Evolutionary conservation across 345 rosid species (phyloP).

Genomic region (Ceriops tagal): DNA sequence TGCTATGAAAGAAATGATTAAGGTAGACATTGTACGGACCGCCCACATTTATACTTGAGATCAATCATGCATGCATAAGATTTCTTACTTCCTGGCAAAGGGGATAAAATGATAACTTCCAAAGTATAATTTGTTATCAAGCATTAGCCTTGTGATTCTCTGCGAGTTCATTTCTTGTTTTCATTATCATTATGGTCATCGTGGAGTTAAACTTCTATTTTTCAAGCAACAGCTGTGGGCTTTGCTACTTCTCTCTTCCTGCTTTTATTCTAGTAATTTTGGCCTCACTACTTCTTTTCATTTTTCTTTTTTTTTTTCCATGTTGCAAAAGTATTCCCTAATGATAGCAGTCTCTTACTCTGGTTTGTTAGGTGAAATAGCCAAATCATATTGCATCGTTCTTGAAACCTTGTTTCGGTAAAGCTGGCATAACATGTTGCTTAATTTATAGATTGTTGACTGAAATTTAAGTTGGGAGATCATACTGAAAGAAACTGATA

Average conservation of each 20-base stretch:
- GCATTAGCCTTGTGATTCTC: neutral
- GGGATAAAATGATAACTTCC: constrained; percentile 1
- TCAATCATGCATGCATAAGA: constrained; percentile 12
- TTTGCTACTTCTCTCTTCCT: too few species aligned
- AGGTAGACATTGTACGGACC: neutral
- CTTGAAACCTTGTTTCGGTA: neutral
- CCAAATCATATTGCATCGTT: neutral
- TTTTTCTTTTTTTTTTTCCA: too few species aligned
- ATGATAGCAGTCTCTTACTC: neutral
- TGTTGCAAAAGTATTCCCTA: too few species aligned
- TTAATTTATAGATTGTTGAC: neutral
- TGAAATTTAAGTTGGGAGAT: too few species aligned
- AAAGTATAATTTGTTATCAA: constrained; percentile 9
- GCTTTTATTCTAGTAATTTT: too few species aligned
- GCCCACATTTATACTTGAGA: constrained; percentile 6
- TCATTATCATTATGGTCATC: too few species aligned
- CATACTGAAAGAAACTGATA: too few species aligned
- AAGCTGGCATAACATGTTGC: neutral
- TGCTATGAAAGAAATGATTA: constrained; percentile 9
- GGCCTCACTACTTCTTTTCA: too few species aligned
- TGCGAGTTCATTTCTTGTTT: too few species aligned
- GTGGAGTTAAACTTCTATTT: too few species aligned
- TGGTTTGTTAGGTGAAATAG: neutral
- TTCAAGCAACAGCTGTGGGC: too few species aligned
- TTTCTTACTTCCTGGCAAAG: neutral